Evolutionary conservation across 768 basidiomycete species (phyloP).

Genomic region (Kwoniella sp.): DNA sequence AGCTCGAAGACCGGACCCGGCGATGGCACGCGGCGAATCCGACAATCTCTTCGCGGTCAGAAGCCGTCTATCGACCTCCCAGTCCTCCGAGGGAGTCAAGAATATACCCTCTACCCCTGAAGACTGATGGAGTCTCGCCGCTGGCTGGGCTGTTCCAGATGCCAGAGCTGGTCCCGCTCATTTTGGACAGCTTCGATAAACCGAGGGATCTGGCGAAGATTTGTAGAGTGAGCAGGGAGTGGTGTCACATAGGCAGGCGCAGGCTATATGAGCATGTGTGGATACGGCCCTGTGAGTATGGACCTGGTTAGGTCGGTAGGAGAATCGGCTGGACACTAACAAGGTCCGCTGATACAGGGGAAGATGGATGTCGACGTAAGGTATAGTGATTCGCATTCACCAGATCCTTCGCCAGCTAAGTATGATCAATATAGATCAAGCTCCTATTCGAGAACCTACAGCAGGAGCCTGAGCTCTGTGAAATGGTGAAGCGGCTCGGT

Average conservation of each 20-base stretch:
- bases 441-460: slow-evolving; percentile 33
- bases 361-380: slow-evolving; percentile 33
- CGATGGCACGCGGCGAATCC: slow-evolving; percentile 21
- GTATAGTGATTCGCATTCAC: no score
- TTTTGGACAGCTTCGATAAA: slow-evolving; percentile 33
- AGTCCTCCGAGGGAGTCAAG: slow-evolving; percentile 18
- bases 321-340: neutral
- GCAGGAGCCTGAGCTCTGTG: slow-evolving; percentile 24
- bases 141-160: slow-evolving; percentile 28
- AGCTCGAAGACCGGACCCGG: slow-evolving; percentile 32
- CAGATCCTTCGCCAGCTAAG: no score
- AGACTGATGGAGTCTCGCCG: slow-evolving; percentile 17
- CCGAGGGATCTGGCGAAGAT: slow-evolving; percentile 32
- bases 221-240: slow-evolving; percentile 25
- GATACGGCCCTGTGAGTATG: slow-evolving; percentile 36
- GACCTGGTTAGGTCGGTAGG: neutral
- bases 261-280: slow-evolving; percentile 36
- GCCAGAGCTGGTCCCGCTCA: slow-evolving; percentile 33
- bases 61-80: slow-evolving; percentile 18
- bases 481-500: slow-evolving; percentile 32
- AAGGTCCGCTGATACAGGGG: no score
- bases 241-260: slow-evolving; percentile 23
- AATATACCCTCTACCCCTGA: slow-evolving; percentile 30
- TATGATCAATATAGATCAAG: slow-evolving; percentile 29
- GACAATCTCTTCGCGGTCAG: slow-evolving; percentile 2